These are phyloP conservation scores for Globisporangium solare DNA, from an alignment of 352 stramenopile species.

Conservation along the genomic window DNA sequence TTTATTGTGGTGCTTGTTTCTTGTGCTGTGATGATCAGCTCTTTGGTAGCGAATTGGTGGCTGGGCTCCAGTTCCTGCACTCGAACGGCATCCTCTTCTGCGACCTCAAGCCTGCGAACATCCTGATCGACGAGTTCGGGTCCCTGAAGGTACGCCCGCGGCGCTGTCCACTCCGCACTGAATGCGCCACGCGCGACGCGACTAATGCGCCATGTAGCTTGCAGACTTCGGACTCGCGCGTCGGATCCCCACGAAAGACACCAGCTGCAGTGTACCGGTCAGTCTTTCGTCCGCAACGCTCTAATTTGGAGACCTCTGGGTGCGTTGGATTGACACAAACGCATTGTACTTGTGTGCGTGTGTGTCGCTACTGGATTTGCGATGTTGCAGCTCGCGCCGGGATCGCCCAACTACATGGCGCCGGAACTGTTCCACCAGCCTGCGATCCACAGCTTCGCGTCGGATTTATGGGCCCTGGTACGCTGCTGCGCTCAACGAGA, in stretches of 20 bases:
- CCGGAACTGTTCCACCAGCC: conserved; percentile 87
- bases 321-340: neutral
- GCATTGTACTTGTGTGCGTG: neutral
- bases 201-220: conserved; percentile 33
- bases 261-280: conserved; percentile 27
- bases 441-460: conserved; percentile 85
- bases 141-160: conserved; percentile 69
- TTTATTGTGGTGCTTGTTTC: no score
- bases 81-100: conserved; percentile 86
- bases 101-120: conserved; percentile 88
- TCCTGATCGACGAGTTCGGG: conserved; percentile 92
- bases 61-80: conserved; percentile 87
- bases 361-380: neutral
- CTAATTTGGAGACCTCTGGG: neutral
- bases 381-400: conserved; percentile 39
- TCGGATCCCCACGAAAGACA: conserved; percentile 67
- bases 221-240: conserved; percentile 87
- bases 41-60: conserved; percentile 73
- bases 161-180: no score
- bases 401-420: conserved; percentile 90
- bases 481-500: neutral
- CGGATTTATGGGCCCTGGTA: conserved; percentile 86
- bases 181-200: neutral
- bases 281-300: conserved; percentile 2
- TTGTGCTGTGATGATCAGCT: conserved; percentile 19